These are phyloP conservation scores for Nematodospora valgi DNA, from an alignment of 805 yeast genomes.

Conservation along the genomic window DNA sequence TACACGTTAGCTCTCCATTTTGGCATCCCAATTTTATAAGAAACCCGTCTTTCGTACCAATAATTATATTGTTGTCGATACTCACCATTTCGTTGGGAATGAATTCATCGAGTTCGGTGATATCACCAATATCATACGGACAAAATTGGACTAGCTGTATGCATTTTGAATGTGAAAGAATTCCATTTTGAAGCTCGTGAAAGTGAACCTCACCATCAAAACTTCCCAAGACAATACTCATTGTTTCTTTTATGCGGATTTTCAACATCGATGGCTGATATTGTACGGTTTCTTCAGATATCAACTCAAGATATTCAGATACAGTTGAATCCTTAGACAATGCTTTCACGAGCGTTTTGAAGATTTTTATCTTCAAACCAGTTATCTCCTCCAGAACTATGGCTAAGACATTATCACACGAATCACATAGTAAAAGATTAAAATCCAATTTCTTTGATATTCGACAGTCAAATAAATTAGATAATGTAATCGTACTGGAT, in stretches of 20 bases:
- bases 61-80: constrained; percentile 10
- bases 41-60: constrained; percentile 35
- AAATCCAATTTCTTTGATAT: constrained; percentile 4
- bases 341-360: background rate
- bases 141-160: background rate
- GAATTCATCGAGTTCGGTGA: constrained; percentile 4
- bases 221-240: constrained; percentile 13
- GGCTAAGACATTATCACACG: too few species aligned
- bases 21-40: constrained; percentile 15
- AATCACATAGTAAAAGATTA: too few species aligned
- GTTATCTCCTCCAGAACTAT: too few species aligned
- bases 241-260: constrained; percentile 3
- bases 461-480: constrained; percentile 17
- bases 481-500: constrained; percentile 15
- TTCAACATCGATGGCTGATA: constrained; percentile 15
- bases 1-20: constrained; percentile 9
- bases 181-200: background rate
- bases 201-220: constrained; percentile 16
- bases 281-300: background rate
- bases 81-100: constrained; percentile 20
- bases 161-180: background rate
- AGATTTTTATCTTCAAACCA: too few species aligned
- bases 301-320: background rate
- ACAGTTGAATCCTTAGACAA: background rate
- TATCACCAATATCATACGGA: constrained; percentile 1